phyloP scores from a whole-genome alignment of 176 grass and related monocot species.

The Oryza punctata region DNA sequence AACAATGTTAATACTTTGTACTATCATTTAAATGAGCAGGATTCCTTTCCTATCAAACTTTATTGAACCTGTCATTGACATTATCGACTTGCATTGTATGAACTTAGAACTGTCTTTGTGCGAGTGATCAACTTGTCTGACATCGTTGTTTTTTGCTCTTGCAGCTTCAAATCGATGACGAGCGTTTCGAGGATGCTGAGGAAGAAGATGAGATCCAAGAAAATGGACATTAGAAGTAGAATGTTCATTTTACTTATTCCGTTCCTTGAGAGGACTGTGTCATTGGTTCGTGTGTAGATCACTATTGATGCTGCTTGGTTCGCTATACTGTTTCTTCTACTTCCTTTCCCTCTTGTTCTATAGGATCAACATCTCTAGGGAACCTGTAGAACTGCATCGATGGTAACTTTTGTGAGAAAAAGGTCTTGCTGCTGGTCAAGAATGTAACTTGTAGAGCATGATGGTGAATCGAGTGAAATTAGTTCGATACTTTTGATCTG shows the following conservation, averaged over 20 bases:
- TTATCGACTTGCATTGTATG: neutral
- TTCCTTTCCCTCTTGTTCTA: constrained; percentile 9
- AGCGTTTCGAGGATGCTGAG: constrained; percentile 90
- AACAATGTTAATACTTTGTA: neutral
- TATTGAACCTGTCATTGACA: neutral
- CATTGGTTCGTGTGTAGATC: constrained; percentile 38
- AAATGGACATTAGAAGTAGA: constrained; percentile 54
- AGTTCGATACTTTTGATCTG: constrained; percentile 44
- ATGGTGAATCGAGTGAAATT: constrained; percentile 33
- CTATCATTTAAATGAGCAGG: neutral
- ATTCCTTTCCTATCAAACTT: neutral
- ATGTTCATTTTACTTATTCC: constrained; percentile 15
- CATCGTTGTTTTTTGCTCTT: neutral
- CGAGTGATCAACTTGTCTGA: neutral
- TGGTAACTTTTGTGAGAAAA: constrained; percentile 59
- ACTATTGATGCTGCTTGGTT: constrained; percentile 46
- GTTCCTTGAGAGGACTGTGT: constrained; percentile 25
- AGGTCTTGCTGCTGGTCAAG: constrained; percentile 99
- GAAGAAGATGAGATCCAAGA: constrained; percentile 54
- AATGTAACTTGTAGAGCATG: constrained; percentile 78
- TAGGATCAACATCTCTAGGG: constrained; percentile 38
- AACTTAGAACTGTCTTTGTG: neutral
- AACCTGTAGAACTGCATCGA: constrained; percentile 40
- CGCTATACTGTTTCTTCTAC: constrained; percentile 29
- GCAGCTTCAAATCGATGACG: constrained; percentile 87